A percentile compares a stretch with the other conserved stretches of the same genome.
Evolutionary conservation across 1,284 basidiomycete species (phyloP).

Genomic region (Baeospora myosura): DNA sequence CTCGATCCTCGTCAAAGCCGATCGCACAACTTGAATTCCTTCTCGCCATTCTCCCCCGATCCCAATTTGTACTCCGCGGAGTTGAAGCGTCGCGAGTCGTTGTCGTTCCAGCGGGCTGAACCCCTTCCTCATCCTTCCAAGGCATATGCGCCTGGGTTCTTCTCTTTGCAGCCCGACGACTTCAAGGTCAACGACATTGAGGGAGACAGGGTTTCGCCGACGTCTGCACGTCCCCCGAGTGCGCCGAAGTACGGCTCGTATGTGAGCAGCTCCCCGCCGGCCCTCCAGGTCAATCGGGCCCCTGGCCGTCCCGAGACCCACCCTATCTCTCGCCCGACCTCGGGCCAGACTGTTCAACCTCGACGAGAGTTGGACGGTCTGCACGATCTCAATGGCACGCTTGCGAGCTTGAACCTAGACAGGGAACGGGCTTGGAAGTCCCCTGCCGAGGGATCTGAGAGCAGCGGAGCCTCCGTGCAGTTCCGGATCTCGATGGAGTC

Average conservation of each 20-base stretch:
- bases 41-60: conserved; percentile 59
- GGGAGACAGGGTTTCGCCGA: conserved; percentile 32
- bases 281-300: conserved; percentile 29
- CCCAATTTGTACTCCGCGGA: conserved; percentile 34
- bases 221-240: conserved; percentile 36
- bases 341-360: too few species aligned
- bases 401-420: conserved; percentile 65
- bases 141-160: conserved; percentile 40
- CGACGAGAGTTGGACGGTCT: conserved; percentile 45
- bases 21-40: conserved; percentile 32
- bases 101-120: conserved; percentile 22
- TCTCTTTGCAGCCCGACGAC: conserved; percentile 20
- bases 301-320: conserved; percentile 35
- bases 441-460: conserved; percentile 18
- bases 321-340: conserved; percentile 43
- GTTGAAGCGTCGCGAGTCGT: conserved; percentile 25
- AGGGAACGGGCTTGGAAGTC: conserved; percentile 13
- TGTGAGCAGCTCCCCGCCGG: conserved; percentile 27
- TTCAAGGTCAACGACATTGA: conserved; percentile 17
- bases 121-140: conserved; percentile 34
- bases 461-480: conserved; percentile 20
- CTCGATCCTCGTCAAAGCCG: too few species aligned
- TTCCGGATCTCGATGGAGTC: conserved; percentile 22
- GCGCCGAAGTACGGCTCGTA: conserved; percentile 37
- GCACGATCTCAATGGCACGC: conserved; percentile 67